These are phyloP conservation scores for Diaporthe aspalathi DNA, from an alignment of 2,329 filamentous ascomycete genomes.

Conservation along the genomic window DNA sequence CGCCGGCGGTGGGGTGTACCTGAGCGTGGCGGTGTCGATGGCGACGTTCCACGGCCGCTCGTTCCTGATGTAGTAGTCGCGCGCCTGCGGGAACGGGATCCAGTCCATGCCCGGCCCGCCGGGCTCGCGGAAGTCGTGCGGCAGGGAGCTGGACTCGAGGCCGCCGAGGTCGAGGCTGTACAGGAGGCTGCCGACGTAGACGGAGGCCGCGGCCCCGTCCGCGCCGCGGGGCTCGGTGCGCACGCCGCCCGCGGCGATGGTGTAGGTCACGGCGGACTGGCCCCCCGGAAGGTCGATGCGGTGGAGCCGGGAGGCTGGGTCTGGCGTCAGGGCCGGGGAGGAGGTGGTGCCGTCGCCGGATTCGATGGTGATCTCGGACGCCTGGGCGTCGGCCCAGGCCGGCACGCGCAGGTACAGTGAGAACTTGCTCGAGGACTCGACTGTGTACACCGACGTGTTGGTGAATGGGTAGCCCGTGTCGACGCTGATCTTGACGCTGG, in stretches of 20 bases:
- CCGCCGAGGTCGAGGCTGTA: slow-evolving; percentile 40
- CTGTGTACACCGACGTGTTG: slow-evolving; percentile 45
- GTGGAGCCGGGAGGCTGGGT: neutral
- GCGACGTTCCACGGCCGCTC: slow-evolving; percentile 39
- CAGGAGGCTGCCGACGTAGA: slow-evolving; percentile 40
- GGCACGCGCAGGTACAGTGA: slow-evolving; percentile 48
- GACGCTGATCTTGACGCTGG: slow-evolving; percentile 54
- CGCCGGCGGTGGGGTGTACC: slow-evolving; percentile 30
- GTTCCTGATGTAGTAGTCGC: slow-evolving; percentile 39
- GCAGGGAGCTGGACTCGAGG: slow-evolving; percentile 33
- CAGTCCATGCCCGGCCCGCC: slow-evolving; percentile 18
- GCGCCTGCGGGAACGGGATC: slow-evolving; percentile 39
- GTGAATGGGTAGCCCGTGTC: slow-evolving; percentile 60
- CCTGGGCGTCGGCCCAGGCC: slow-evolving; percentile 43
- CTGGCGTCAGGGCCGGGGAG: neutral
- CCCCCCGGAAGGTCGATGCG: neutral
- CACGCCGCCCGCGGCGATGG: slow-evolving; percentile 19
- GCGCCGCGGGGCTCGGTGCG: slow-evolving; percentile 33
- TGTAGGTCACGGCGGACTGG: slow-evolving; percentile 28
- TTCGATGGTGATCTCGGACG: slow-evolving; percentile 41
- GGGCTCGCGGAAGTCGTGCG: slow-evolving; percentile 35
- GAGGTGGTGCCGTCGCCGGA: neutral
- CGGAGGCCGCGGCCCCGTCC: slow-evolving; percentile 33
- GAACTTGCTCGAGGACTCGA: slow-evolving; percentile 45
- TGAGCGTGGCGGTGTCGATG: slow-evolving; percentile 38